Conservation (phyloP, 2,329 filamentous ascomycete species). For the Fusarium sp. region DNA sequence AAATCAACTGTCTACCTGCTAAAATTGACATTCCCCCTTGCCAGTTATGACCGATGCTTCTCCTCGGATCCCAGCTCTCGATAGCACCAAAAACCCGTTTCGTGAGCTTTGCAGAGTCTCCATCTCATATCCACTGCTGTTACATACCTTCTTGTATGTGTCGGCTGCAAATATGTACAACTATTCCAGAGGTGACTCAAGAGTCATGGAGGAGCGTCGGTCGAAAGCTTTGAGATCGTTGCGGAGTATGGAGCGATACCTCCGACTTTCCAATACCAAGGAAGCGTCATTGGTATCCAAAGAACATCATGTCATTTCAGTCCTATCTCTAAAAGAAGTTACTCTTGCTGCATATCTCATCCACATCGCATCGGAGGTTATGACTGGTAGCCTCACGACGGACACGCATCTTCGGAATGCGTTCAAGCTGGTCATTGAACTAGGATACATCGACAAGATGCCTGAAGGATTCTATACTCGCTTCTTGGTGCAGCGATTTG, state of each 20-base stretch:
- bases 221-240: not conserved
- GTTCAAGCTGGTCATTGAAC: not conserved
- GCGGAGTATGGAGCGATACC: not conserved
- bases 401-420: not conserved
- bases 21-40: accelerated
- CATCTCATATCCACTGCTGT: not conserved
- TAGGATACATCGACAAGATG: not conserved
- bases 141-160: not conserved
- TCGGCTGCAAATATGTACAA: not conserved
- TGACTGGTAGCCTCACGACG: not conserved
- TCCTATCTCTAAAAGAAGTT: not conserved
- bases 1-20: not conserved
- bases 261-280: not conserved
- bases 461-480: not conserved
- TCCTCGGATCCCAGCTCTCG: not conserved
- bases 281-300: not conserved
- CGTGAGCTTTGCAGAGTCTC: not conserved
- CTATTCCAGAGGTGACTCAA: not conserved
- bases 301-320: not conserved
- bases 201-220: not conserved
- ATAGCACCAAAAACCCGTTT: not conserved
- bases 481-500: not conserved
- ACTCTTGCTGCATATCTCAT: not conserved
- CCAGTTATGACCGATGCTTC: not conserved
- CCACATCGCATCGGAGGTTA: not conserved